These are phyloP conservation scores for Hymenotorrendiella dingleyae DNA, from an alignment of 2,329 filamentous ascomycete genomes.

Conservation along the genomic window DNA sequence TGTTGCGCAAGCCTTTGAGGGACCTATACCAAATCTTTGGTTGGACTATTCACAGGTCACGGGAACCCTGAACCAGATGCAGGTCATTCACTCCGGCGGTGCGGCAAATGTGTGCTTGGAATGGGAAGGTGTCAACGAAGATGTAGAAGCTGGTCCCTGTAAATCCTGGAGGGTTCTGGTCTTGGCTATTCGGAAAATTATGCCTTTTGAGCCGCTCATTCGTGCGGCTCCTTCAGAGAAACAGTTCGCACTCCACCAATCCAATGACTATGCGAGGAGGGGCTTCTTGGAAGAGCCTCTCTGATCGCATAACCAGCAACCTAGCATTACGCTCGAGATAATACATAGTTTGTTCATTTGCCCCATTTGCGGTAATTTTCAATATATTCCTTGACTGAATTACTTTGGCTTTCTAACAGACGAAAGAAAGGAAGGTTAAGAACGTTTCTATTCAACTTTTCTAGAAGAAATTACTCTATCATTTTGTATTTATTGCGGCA, in stretches of 20 bases:
- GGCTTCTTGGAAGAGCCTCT: conserved; percentile 10
- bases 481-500: background rate
- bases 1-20: conserved; percentile 6
- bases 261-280: conserved; percentile 6
- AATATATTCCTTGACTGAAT: background rate
- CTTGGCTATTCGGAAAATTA: conserved; percentile 9
- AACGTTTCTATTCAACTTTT: background rate
- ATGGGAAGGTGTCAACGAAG: conserved; percentile 3
- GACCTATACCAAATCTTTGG: conserved; percentile 12
- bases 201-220: conserved; percentile 11
- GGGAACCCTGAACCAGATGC: conserved; percentile 6
- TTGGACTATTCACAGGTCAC: conserved; percentile 13
- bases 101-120: background rate
- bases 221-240: conserved; percentile 8
- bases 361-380: background rate
- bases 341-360: background rate
- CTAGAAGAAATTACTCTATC: background rate
- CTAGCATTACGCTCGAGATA: background rate
- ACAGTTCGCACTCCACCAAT: conserved; percentile 11
- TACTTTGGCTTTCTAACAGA: background rate
- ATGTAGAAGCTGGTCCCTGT: conserved; percentile 7
- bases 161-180: conserved; percentile 11
- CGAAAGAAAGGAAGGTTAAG: background rate
- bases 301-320: conserved; percentile 1
- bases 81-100: background rate